A percentile compares a stretch with the other conserved stretches of the same genome.
These are phyloP conservation scores for Sungouiella thailandica DNA, from an alignment of 805 yeast species.

Conservation along the genomic window DNA sequence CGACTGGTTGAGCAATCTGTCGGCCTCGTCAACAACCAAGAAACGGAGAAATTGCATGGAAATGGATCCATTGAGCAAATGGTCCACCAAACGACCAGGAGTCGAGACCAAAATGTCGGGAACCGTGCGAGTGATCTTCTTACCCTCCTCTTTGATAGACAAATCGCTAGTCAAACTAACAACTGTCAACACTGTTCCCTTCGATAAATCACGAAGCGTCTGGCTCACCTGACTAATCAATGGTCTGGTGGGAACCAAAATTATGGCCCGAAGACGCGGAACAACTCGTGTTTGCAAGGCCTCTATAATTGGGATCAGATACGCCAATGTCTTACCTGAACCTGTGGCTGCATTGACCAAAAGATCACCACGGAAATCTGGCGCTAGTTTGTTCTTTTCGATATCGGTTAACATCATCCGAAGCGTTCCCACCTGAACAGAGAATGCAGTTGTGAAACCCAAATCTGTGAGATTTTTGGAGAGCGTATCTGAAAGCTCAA, in stretches of 20 bases:
- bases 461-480: constrained; percentile 41
- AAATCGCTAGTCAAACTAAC: constrained; percentile 53
- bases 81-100: constrained; percentile 83
- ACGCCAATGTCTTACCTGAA: constrained; percentile 91
- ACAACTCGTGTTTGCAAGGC: constrained; percentile 57
- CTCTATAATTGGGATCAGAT: constrained; percentile 78
- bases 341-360: constrained; percentile 94
- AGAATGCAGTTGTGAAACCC: constrained; percentile 57
- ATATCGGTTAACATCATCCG: constrained; percentile 46
- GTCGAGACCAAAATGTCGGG: constrained; percentile 72
- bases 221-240: constrained; percentile 75
- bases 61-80: constrained; percentile 41
- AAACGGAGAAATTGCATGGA: constrained; percentile 51
- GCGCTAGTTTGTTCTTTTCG: constrained; percentile 34
- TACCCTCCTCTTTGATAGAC: constrained; percentile 59
- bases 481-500: constrained; percentile 42
- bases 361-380: constrained; percentile 65
- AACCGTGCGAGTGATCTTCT: constrained; percentile 34
- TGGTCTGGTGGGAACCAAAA: constrained; percentile 88
- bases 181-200: constrained; percentile 63
- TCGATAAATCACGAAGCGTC: constrained; percentile 54
- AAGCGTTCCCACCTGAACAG: constrained; percentile 70
- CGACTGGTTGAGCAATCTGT: constrained; percentile 74
- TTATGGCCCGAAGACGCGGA: constrained; percentile 68
- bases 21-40: constrained; percentile 79